phyloP scores from a whole-genome alignment of 202 grass and related monocot species.

The Thinopyrum obtusiflorum region DNA sequence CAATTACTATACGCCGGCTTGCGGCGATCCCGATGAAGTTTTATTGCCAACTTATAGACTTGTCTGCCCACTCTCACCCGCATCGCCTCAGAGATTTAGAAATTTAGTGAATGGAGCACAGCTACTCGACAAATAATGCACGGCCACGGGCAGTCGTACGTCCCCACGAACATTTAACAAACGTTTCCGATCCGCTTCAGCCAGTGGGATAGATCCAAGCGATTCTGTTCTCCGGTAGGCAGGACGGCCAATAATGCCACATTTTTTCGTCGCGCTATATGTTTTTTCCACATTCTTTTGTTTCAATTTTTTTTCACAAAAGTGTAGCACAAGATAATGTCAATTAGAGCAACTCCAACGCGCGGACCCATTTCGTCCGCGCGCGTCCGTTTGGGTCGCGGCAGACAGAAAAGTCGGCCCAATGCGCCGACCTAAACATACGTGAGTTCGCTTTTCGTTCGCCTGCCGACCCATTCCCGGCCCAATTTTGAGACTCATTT shows the following conservation, averaged over 20 bases:
- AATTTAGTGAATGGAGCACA: not conserved
- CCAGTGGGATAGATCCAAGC: not conserved
- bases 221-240: not conserved
- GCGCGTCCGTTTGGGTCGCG: too few relatives aligned
- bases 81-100: not conserved
- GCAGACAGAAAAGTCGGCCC: too few relatives aligned
- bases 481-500: too few relatives aligned
- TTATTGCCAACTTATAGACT: slow-evolving; percentile 36
- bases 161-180: slow-evolving; percentile 37
- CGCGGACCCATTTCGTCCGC: too few relatives aligned
- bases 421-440: too few relatives aligned
- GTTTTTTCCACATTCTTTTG: not conserved
- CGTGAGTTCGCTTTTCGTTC: too few relatives aligned
- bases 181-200: not conserved
- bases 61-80: slow-evolving; percentile 27
- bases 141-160: not conserved
- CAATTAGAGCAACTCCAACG: not conserved
- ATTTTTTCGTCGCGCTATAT: not conserved
- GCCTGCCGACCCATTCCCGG: too few relatives aligned
- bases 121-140: slow-evolving; percentile 18
- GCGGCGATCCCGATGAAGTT: slow-evolving; percentile 7
- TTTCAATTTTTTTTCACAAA: not conserved
- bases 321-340: not conserved
- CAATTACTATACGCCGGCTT: not conserved
- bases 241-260: not conserved